Evolutionary conservation across 148 eudicot species (phyloP).

Genomic region (Polygonum maritimum): DNA sequence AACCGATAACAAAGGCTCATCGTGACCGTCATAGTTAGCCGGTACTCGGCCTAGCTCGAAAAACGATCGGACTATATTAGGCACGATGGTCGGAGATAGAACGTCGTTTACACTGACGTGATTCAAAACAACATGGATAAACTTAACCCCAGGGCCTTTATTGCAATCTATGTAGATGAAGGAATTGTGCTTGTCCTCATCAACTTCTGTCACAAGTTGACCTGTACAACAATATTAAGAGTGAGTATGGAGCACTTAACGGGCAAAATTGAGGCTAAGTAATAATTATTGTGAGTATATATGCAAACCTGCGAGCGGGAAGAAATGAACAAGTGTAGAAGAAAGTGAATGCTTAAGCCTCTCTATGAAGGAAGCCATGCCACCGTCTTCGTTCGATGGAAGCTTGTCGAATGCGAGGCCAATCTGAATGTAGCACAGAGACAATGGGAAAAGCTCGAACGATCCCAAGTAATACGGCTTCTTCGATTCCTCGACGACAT

Average conservation of each 20-base stretch:
- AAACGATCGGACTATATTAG: constrained; percentile 4
- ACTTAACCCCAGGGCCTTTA: constrained; percentile 13
- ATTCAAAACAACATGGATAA: neutral
- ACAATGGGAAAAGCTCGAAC: neutral
- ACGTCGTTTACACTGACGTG: neutral
- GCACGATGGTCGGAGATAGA: constrained; percentile 11
- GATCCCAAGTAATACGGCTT: constrained; percentile 3
- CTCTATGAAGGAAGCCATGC: neutral
- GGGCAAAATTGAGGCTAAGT: too few species aligned
- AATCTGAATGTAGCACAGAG: neutral
- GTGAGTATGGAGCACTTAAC: too few species aligned
- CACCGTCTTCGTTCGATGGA: neutral
- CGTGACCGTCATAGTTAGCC: constrained; percentile 8
- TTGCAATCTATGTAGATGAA: constrained; percentile 5
- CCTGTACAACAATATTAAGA: neutral
- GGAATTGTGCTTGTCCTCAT: neutral
- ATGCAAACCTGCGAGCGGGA: neutral
- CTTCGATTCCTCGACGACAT: neutral
- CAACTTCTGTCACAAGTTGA: neutral
- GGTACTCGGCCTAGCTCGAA: constrained; percentile 16
- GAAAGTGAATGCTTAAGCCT: neutral
- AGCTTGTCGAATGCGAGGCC: neutral
- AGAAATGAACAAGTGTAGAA: neutral
- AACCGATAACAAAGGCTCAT: constrained; percentile 10
- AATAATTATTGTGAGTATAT: neutral